Base-by-base conservation (phyloP, 306 rosid species). In the Sechiopsis laciniata region DNA sequence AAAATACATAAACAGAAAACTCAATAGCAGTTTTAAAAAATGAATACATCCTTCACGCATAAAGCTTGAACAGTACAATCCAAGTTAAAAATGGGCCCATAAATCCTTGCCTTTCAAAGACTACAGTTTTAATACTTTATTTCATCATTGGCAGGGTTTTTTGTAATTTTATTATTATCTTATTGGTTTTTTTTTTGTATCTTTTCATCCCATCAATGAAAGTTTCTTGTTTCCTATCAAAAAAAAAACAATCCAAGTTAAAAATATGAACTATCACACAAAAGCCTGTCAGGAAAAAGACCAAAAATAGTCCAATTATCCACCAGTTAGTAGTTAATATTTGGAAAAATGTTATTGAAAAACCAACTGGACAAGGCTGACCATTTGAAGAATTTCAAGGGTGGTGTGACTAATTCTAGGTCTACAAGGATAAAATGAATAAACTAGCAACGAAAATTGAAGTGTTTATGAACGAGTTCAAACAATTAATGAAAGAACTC, bases 1-100 rank as follows among this genome's bases (percentile, higher is more conserved):
- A 78, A 71, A 50, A 56, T 20, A 63, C 56, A 79, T 57, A 71
- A 59, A 64, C 72, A 67, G 24, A 79, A 55, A 76, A 72, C 21
- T 32, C 8, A 72, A 53, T 46, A 8, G 48, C 11, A 42, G 48
- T 9, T 9, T 9, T 6, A 2, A 9, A 42, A 42, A 42, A 42
- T 6, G 74, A 50, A 69, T 50, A 19, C 50, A 63, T 57, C 40
- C 73, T 69, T 51, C 10, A 22, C 16, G 60, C 46, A 24, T 51
- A 24, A 8, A 51, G 74, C 74, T 70, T 70, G 59, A 70, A 51
- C 48, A 70, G 22, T 51, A 66, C 20, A 51, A 24, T 52, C 74
- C 46, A 70, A 70, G 52, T 16, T 51, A 15, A 70, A 70, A 68
- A n/a, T n/a, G n/a, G n/a, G n/a, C n/a, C n/a, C n/a, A n/a, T n/a